Base-by-base conservation (phyloP, 805 yeast genomes). In the Priceomyces carsonii region DNA sequence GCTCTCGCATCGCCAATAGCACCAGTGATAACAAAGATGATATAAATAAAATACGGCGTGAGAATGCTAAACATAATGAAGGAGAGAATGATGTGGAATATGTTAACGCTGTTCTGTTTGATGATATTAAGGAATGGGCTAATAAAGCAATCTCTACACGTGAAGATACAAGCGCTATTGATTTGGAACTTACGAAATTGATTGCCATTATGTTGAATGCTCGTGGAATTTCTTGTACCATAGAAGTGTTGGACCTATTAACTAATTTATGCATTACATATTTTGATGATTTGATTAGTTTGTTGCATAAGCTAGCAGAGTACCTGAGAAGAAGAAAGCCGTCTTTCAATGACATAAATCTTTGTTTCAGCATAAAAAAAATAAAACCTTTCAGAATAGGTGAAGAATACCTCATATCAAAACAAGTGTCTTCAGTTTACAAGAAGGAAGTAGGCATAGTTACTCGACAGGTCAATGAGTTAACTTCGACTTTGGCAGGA, bases 251-350 rank as follows among this genome's bases (percentile, higher is more conserved):
- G 14, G 51, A 50, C 25, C 59, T 55, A 25, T 24, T 63, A 9
- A 49, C 62, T 1, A 57, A 59, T 20, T 46, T 64, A 32, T 40
- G 63, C 5, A 36, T 53, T 9, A 42, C 38, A n/a, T 64, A 61
- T 47, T 51, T 68, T 40, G 47, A 53, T 32, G 60, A 62, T 10
- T 36, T 80, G 36, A 49, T 71, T 6, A 43, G 50, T 2, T 57
- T 68, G 18, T 47, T 83, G 17, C 77, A 75, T 30, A 70, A 70
- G 40, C 55, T 76, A 21, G 69, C 80, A 3, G 79, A 78, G 37
- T 56, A 75, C 1, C 90, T 83, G 53, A 64, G 91, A 45, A 69
- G 89, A 33, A 61, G 66, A 13, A 53, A 54, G n/a, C 79, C 83
- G 1, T 63, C 82, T 0, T 60, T 71, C 13, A 61, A 59, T 18